These are phyloP conservation scores for Corylus heterophylla DNA, from an alignment of 306 rosid genomes.

Conservation along the genomic window DNA sequence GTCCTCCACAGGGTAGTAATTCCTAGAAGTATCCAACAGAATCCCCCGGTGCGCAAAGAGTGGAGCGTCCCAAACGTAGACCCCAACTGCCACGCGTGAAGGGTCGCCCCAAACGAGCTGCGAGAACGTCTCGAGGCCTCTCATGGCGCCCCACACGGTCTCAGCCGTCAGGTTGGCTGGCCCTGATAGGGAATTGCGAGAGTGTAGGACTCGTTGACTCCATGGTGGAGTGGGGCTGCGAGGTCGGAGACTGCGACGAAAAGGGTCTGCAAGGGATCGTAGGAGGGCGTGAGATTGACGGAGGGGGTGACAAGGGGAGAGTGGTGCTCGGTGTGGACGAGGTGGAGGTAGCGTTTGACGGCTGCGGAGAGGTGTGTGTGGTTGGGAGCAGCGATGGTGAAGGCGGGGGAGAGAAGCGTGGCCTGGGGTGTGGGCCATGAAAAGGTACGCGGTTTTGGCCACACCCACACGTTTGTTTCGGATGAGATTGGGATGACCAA, in stretches of 20 bases:
- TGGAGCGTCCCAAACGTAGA: constrained; percentile 58
- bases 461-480: constrained; percentile 65
- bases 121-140: constrained; percentile 80
- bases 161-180: constrained; percentile 38
- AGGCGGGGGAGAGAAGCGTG: constrained; percentile 56
- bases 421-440: constrained; percentile 58
- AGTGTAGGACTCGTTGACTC: constrained; percentile 68
- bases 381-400: constrained; percentile 49
- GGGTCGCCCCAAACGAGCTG: constrained; percentile 77
- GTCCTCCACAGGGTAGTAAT: constrained; percentile 56
- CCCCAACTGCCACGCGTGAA: constrained; percentile 40
- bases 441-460: constrained; percentile 77
- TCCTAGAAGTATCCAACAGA: constrained; percentile 77
- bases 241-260: constrained; percentile 36
- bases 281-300: constrained; percentile 29
- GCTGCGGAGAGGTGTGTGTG: constrained; percentile 55
- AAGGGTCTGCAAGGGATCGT: constrained; percentile 48
- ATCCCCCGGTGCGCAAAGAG: constrained; percentile 59
- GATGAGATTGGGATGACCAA: background rate
- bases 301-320: constrained; percentile 43
- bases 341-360: constrained; percentile 48
- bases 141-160: constrained; percentile 79
- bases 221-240: constrained; percentile 48
- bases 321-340: constrained; percentile 62
- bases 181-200: constrained; percentile 41